Conservation (phyloP, 441 rosid species). For the Arabidopsis hybrid region DNA sequence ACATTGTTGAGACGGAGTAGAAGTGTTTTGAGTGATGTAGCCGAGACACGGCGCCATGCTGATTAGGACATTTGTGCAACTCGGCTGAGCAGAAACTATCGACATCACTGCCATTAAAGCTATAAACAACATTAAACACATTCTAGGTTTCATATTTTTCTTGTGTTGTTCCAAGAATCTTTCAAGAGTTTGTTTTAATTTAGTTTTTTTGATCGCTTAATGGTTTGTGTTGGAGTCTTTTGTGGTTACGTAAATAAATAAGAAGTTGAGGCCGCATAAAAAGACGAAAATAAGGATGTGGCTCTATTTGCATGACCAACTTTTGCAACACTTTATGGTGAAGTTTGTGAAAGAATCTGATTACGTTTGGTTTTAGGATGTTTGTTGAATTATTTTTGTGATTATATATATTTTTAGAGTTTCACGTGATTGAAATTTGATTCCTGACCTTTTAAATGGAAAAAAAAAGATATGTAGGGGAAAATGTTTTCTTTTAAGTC, state of each 20-base stretch:
- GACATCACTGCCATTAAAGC: conserved; percentile 10
- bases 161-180: conserved; percentile 6
- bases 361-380: background rate
- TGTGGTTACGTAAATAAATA: conserved; percentile 1
- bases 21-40: conserved; percentile 69
- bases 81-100: conserved; percentile 54
- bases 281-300: conserved; percentile 30
- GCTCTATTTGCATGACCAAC: conserved; percentile 32
- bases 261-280: background rate
- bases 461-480: too few relatives aligned
- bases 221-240: conserved; percentile 20
- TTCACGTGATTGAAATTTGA: too few relatives aligned
- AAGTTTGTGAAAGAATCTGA: background rate
- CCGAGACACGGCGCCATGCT: conserved; percentile 78
- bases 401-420: too few relatives aligned
- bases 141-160: conserved; percentile 26
- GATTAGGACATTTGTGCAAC: conserved; percentile 62
- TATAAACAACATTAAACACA: conserved; percentile 27
- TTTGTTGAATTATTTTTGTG: too few relatives aligned
- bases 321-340: background rate
- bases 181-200: background rate
- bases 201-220: conserved; percentile 7
- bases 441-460: too few relatives aligned
- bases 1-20: conserved; percentile 76
- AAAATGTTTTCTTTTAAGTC: too few relatives aligned